phyloP scores from a whole-genome alignment of 2,329 filamentous ascomycete genomes.

The Thermochaetoides dissita region DNA sequence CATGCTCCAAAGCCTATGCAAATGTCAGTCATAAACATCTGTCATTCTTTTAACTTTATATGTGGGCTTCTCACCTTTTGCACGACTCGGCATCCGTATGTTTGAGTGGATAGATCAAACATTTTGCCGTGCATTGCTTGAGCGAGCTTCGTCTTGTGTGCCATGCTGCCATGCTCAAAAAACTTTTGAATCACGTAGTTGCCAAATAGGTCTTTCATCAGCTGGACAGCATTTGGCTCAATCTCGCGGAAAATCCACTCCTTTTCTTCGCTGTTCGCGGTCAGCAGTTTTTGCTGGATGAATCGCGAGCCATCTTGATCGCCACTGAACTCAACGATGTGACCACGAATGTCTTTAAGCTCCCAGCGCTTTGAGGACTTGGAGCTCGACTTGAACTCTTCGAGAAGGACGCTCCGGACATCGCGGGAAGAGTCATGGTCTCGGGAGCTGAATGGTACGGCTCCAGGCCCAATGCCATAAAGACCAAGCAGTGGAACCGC shows the following conservation, averaged over 20 bases:
- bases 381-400: conserved; percentile 63
- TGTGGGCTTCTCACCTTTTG: conserved; percentile 54
- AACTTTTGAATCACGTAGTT: conserved; percentile 98
- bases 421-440: conserved; percentile 34
- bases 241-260: conserved; percentile 82
- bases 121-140: conserved; percentile 80
- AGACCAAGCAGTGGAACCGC: no score
- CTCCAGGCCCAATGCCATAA: not conserved
- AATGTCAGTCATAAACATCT: no score
- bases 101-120: conserved; percentile 63
- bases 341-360: conserved; percentile 67
- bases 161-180: conserved; percentile 88
- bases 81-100: conserved; percentile 90
- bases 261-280: conserved; percentile 91
- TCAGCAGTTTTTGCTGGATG: conserved; percentile 84
- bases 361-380: conserved; percentile 65
- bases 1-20: conserved; percentile 67
- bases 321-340: conserved; percentile 87
- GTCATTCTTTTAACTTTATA: no score
- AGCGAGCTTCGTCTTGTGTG: conserved; percentile 78
- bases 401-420: conserved; percentile 35
- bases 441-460: conserved; percentile 23
- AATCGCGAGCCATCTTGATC: conserved; percentile 93
- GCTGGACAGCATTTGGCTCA: conserved; percentile 63
- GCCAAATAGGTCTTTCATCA: conserved; percentile 94